Evolutionary conservation across 83 land plant species (phyloP), one percentile per base, ranked within the genome.

Genomic region (Picea abies): DNA sequence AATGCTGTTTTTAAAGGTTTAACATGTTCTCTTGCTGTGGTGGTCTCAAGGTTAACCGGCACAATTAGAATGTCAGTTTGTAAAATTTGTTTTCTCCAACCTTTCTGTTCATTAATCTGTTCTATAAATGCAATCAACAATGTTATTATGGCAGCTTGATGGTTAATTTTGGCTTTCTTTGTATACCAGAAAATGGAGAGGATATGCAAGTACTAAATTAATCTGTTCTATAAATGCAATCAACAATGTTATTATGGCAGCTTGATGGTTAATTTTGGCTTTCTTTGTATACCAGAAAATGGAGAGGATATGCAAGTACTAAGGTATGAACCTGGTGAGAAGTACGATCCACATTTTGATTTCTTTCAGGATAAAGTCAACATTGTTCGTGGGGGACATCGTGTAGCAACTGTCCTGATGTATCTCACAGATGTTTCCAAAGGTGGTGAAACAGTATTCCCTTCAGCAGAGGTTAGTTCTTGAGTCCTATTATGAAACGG

Each of bases 381-480:
- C 72, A 87, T 87, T 68, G 91, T 90, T 77, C 93, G 89, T 35
- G 96, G 96, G 52, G 96, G 96, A 19, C 94, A 92, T 49, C 89
- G 94, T 5, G 79, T 87, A 66, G 96, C 94, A 19, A 94, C 94
- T 76, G 93, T 94, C 2, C 87, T 94, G 11, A 94, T 94, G 93
- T 47, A 47, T 47, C 49, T 47, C 9, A 47, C 49, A 47, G 49
- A 47, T 47, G 95, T 89, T 29, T 84, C 22, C 3, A 89, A 86
- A 83, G 96, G 96, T 78, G 94, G 96, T 37, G 96, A 94, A 77
- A 94, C 96, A 15, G 94, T 94, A 8, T 94, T 94, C 80, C 96
- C 94, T 23, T 39, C 70, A 2, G 87, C 94, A 23, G 94, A 92
- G 94, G 93, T 90, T 81, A 29, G 90, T 84, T n/a, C 77, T 20